A percentile compares a stretch with the other conserved stretches of the same genome.
These are phyloP conservation scores for Diaporthe longicolla DNA, from an alignment of 2,329 filamentous ascomycete genomes.

Conservation along the genomic window DNA sequence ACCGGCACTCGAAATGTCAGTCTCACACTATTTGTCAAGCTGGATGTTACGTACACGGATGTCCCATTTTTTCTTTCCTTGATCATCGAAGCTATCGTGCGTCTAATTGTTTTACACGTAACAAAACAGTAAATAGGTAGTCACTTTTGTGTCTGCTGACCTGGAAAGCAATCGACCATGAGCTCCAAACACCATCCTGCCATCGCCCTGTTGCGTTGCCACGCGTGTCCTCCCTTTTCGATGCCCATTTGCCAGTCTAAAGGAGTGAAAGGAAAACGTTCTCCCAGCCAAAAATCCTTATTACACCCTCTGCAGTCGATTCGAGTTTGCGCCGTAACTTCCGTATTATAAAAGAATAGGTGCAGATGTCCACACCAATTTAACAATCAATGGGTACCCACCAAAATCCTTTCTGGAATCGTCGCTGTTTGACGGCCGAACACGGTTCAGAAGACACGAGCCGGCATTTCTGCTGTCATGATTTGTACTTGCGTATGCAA, in stretches of 20 bases:
- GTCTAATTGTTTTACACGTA: slow-evolving; percentile 37
- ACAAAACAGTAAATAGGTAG: slow-evolving; percentile 19
- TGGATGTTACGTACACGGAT: not conserved
- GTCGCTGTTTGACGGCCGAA: slow-evolving; percentile 22
- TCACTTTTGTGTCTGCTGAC: slow-evolving; percentile 35
- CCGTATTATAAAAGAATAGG: slow-evolving; percentile 31
- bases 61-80: slow-evolving; percentile 21
- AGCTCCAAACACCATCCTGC: slow-evolving; percentile 39
- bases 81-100: slow-evolving; percentile 28
- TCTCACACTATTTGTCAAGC: not conserved
- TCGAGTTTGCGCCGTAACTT: slow-evolving; percentile 29
- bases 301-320: slow-evolving; percentile 23
- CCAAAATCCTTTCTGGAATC: not conserved
- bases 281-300: slow-evolving; percentile 7
- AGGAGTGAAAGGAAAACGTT: slow-evolving; percentile 33
- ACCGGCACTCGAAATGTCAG: not conserved
- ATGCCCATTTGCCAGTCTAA: slow-evolving; percentile 36
- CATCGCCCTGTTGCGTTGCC: slow-evolving; percentile 22
- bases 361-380: slow-evolving; percentile 19
- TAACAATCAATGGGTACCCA: not conserved
- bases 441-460: not conserved
- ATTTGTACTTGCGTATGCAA: slow-evolving; percentile 7
- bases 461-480: slow-evolving; percentile 13
- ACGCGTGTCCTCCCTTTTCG: slow-evolving; percentile 20
- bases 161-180: slow-evolving; percentile 28